A percentile compares a stretch with the other conserved stretches of the same genome.
Conservation (phyloP, 805 yeast species). For the Cyberlindnera suaveolens region DNA sequence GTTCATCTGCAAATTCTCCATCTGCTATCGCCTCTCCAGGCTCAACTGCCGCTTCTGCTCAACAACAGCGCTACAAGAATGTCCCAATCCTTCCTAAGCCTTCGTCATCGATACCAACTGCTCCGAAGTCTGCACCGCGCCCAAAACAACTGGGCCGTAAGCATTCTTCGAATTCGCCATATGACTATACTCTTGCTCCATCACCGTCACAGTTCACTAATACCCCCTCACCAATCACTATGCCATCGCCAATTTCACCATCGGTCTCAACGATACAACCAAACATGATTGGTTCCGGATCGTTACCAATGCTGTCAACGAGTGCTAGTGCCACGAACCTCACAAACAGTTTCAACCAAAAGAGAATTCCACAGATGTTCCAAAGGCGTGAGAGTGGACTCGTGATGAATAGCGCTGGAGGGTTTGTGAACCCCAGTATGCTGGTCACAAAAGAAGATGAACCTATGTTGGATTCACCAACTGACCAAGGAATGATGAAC, state of each 20-base stretch:
- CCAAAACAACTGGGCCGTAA: neutral
- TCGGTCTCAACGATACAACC: conserved; percentile 5
- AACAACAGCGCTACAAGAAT: conserved; percentile 17
- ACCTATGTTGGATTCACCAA: conserved; percentile 6
- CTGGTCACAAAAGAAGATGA: conserved; percentile 9
- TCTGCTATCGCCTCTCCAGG: conserved; percentile 8
- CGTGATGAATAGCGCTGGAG: neutral
- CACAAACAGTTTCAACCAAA: conserved; percentile 23
- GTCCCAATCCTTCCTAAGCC: conserved; percentile 26
- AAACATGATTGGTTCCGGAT: conserved; percentile 6
- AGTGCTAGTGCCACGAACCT: conserved; percentile 20
- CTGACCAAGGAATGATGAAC: conserved; percentile 14
- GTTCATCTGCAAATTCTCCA: conserved; percentile 18
- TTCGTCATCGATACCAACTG: conserved; percentile 8
- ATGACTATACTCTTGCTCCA: conserved; percentile 10
- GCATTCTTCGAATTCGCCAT: conserved; percentile 2
- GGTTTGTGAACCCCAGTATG: conserved; percentile 11
- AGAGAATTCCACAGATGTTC: conserved; percentile 24
- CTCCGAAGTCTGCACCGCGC: conserved; percentile 5
- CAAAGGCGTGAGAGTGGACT: conserved; percentile 11
- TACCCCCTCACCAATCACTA: conserved; percentile 21
- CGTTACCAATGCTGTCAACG: conserved; percentile 14
- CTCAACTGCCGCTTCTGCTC: neutral
- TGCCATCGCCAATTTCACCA: conserved; percentile 24
- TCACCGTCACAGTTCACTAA: conserved; percentile 17